phyloP scores from a whole-genome alignment of 2,329 filamentous ascomycete genomes.

The Diaporthe destruens region DNA sequence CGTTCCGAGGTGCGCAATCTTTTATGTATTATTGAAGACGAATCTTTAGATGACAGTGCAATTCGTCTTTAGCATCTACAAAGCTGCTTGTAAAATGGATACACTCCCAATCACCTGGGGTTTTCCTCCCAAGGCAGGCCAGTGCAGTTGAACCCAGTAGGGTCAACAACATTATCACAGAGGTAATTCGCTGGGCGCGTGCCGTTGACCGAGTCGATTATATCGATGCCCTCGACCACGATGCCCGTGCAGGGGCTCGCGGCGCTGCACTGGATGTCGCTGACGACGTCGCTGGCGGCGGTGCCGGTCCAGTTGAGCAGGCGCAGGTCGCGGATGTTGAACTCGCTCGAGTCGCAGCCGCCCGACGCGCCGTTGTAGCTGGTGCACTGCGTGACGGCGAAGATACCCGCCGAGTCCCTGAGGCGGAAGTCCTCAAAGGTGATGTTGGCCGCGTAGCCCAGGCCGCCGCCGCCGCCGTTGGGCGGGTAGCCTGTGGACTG shows the following conservation, averaged over 20 bases:
- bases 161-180: constrained; percentile 39
- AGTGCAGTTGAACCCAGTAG: constrained; percentile 38
- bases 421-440: constrained; percentile 44
- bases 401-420: constrained; percentile 40
- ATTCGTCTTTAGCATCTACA: not conserved
- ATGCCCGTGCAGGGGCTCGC: constrained; percentile 40
- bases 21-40: no score
- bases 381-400: constrained; percentile 45
- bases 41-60: not conserved
- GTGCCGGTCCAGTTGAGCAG: constrained; percentile 42
- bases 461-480: constrained; percentile 42
- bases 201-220: constrained; percentile 35
- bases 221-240: constrained; percentile 31
- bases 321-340: constrained; percentile 43
- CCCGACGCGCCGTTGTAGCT: constrained; percentile 42
- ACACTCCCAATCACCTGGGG: constrained; percentile 16
- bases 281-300: constrained; percentile 38
- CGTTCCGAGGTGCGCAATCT: no score
- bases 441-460: constrained; percentile 44
- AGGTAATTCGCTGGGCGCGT: constrained; percentile 38
- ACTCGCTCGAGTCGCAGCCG: constrained; percentile 44
- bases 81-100: not conserved
- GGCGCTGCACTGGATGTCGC: constrained; percentile 41
- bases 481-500: constrained; percentile 36
- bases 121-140: constrained; percentile 41